These are phyloP conservation scores for Aurinia saxatilis DNA, from an alignment of 345 rosid species.

Conservation along the genomic window DNA sequence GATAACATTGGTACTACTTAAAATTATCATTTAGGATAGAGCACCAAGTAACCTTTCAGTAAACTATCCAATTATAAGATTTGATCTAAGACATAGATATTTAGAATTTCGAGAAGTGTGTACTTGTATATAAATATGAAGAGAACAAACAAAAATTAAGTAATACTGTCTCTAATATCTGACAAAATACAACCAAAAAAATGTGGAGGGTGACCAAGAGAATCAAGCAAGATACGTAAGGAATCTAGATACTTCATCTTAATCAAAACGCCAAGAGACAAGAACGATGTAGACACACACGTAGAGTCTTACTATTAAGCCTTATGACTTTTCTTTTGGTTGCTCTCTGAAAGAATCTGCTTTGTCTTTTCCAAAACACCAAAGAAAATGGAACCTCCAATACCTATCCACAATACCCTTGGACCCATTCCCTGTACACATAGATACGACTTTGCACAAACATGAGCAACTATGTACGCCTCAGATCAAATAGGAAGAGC, in stretches of 20 bases:
- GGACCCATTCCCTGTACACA: conserved; percentile 63
- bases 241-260: background rate
- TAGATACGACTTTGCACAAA: conserved; percentile 1
- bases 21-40: too few relatives aligned
- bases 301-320: background rate
- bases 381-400: conserved; percentile 72
- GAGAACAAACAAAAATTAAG: too few relatives aligned
- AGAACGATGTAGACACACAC: conserved; percentile 1
- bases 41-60: too few relatives aligned
- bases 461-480: background rate
- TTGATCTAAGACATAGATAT: too few relatives aligned
- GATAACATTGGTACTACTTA: too few relatives aligned
- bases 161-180: too few relatives aligned
- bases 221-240: conserved; percentile 15
- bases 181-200: too few relatives aligned
- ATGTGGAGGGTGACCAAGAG: background rate
- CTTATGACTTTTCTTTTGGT: conserved; percentile 18
- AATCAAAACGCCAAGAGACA: background rate
- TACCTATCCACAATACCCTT: conserved; percentile 69
- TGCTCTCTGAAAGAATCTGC: conserved; percentile 40
- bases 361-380: conserved; percentile 64
- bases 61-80: too few relatives aligned
- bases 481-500: background rate
- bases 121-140: too few relatives aligned
- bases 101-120: too few relatives aligned